A percentile compares a stretch with the other conserved stretches of the same genome.
phyloP scores from a whole-genome alignment of 768 basidiomycete genomes.

The Auriscalpium orientale region DNA sequence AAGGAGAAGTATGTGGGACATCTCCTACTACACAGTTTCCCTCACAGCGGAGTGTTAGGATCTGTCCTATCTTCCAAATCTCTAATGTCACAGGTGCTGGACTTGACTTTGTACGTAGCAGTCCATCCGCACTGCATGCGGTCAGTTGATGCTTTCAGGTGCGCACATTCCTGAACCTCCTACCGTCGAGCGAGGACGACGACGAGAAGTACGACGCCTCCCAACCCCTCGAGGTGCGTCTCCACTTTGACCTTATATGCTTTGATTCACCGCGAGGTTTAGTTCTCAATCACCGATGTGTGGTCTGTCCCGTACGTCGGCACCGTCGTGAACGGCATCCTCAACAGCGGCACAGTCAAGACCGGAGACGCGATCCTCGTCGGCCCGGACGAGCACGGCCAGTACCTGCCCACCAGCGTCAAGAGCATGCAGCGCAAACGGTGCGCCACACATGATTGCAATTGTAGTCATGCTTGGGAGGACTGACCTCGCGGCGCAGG shows the following conservation, averaged over 20 bases:
- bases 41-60: slow-evolving; percentile 29
- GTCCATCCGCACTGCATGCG: neutral
- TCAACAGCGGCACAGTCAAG: slow-evolving; percentile 68
- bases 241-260: neutral
- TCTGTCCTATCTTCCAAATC: slow-evolving; percentile 87
- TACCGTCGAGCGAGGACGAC: slow-evolving; percentile 84
- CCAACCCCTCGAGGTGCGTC: slow-evolving; percentile 66
- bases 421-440: slow-evolving; percentile 94
- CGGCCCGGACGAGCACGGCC: slow-evolving; percentile 90
- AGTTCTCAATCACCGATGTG: slow-evolving; percentile 83
- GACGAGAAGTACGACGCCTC: slow-evolving; percentile 72
- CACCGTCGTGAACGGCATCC: slow-evolving; percentile 78
- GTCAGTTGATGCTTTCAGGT: slow-evolving; percentile 35
- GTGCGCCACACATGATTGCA: slow-evolving; percentile 27
- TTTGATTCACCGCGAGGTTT: slow-evolving; percentile 2
- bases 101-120: slow-evolving; percentile 54
- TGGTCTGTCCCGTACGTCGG: slow-evolving; percentile 87
- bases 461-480: neutral
- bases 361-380: slow-evolving; percentile 76
- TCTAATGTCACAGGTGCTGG: slow-evolving; percentile 96
- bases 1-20: slow-evolving; percentile 35
- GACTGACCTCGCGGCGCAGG: slow-evolving; percentile 28
- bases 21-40: neutral
- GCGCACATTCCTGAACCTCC: slow-evolving; percentile 82
- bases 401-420: slow-evolving; percentile 70